These are phyloP conservation scores for Candida yuanshanica DNA, from an alignment of 805 yeast genomes.

Conservation along the genomic window DNA sequence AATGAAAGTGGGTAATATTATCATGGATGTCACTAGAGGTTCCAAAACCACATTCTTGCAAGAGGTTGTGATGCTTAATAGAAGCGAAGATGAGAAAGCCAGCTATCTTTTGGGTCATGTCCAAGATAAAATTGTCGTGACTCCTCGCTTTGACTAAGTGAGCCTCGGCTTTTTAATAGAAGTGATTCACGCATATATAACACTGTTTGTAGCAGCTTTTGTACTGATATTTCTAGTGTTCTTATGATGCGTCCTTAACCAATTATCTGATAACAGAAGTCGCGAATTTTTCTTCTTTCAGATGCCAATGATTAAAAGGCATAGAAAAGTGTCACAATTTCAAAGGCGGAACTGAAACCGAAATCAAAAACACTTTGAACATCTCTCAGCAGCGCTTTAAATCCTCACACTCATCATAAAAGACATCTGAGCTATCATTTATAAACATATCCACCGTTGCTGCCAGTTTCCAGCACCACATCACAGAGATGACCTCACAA, in stretches of 20 bases:
- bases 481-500: slow-evolving; percentile 12
- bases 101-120: slow-evolving; percentile 51
- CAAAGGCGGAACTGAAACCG: background rate
- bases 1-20: slow-evolving; percentile 63
- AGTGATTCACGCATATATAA: no score
- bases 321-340: background rate
- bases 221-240: no score
- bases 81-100: slow-evolving; percentile 32
- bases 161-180: no score
- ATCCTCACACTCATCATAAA: background rate
- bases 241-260: no score
- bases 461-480: no score
- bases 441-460: no score
- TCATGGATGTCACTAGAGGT: slow-evolving; percentile 68
- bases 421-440: no score
- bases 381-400: background rate
- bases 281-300: background rate
- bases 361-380: no score
- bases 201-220: no score
- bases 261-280: background rate
- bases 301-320: no score
- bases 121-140: slow-evolving; percentile 49
- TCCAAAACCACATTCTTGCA: slow-evolving; percentile 66
- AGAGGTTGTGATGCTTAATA: slow-evolving; percentile 54
- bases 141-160: slow-evolving; percentile 37